These are phyloP conservation scores for Gaertneriomyces semiglobifer DNA, from an alignment of 192 early-diverging fungal species.

Conservation along the genomic window DNA sequence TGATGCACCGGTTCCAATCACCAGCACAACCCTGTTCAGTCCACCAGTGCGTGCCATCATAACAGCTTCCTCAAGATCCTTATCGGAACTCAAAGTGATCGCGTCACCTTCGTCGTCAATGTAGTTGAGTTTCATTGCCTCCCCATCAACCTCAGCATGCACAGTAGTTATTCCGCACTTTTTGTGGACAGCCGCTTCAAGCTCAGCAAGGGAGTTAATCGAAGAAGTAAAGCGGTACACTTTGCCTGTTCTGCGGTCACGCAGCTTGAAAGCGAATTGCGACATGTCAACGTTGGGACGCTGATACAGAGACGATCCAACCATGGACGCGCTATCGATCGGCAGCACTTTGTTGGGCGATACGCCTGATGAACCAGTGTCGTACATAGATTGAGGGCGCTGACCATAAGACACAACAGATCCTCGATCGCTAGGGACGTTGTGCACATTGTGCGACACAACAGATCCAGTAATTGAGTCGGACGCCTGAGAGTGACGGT, in stretches of 20 bases:
- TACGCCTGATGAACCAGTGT: neutral
- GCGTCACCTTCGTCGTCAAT: conserved; percentile 93
- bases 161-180: conserved; percentile 21
- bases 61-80: conserved; percentile 84
- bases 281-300: conserved; percentile 9
- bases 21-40: conserved; percentile 73
- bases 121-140: conserved; percentile 47
- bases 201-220: conserved; percentile 21
- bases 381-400: neutral
- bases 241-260: conserved; percentile 32
- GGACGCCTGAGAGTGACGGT: conserved; percentile 28
- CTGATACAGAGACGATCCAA: conserved; percentile 4
- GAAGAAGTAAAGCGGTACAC: conserved; percentile 42
- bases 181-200: conserved; percentile 17
- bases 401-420: neutral
- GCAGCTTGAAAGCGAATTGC: conserved; percentile 48
- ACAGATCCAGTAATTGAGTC: conserved; percentile 24
- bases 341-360: neutral
- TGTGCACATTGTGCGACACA: conserved; percentile 14
- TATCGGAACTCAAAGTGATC: conserved; percentile 75
- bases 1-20: conserved; percentile 21
- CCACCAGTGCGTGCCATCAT: conserved; percentile 71
- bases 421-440: conserved; percentile 9
- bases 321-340: conserved; percentile 12
- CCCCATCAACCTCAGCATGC: too few relatives aligned